Conservation (phyloP, 176 grass and related monocot species). For the Raddia guianensis region DNA sequence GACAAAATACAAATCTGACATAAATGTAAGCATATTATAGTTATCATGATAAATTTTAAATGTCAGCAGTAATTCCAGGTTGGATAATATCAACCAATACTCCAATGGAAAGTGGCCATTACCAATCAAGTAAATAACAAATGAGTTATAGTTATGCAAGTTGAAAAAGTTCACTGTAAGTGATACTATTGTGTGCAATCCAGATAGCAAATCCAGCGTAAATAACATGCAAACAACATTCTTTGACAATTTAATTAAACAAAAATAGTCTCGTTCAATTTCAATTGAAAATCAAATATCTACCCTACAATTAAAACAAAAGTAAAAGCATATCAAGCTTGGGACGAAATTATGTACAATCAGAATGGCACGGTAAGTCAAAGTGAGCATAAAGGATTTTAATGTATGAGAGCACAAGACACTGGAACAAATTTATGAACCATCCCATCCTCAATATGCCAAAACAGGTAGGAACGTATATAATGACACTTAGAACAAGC, state of each 20-base stretch:
- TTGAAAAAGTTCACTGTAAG: neutral
- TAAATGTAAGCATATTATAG: slow-evolving; percentile 4
- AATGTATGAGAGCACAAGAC: neutral
- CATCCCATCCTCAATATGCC: neutral
- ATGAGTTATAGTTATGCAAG: slow-evolving; percentile 8
- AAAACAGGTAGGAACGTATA: neutral
- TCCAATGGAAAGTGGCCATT: neutral
- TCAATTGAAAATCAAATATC: neutral
- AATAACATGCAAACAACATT: neutral
- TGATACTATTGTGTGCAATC: slow-evolving; percentile 1
- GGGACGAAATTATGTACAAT: neutral
- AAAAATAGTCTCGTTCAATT: neutral
- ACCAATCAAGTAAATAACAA: neutral
- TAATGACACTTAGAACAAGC: neutral
- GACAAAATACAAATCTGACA: neutral
- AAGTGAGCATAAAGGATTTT: neutral
- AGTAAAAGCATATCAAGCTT: neutral
- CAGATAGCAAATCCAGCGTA: slow-evolving; percentile 2
- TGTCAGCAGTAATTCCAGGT: neutral
- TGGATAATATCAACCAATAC: slow-evolving; percentile 4
- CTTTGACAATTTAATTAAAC: neutral
- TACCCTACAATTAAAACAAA: slow-evolving; percentile 5
- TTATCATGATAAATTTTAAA: neutral
- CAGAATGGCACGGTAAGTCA: neutral
- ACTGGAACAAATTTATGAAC: neutral